Evolutionary conservation across 805 yeast genomes (phyloP).

Genomic region (Diddensiella transvaalensis): DNA sequence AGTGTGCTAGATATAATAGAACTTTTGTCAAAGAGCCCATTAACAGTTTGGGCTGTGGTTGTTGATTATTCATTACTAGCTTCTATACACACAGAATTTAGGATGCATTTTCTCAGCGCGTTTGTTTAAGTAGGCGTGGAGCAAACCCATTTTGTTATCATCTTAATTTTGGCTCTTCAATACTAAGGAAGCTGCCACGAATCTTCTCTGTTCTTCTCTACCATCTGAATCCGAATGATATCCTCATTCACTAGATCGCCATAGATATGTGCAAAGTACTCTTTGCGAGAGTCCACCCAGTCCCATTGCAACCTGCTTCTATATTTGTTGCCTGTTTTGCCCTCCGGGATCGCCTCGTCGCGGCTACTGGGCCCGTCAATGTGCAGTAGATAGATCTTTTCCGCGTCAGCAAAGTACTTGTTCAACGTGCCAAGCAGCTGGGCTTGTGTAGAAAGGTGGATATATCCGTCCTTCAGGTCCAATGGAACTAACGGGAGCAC

Average conservation of each 20-base stretch:
- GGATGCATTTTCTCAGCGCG: no score
- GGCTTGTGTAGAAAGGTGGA: conserved; percentile 27
- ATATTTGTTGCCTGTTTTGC: conserved; percentile 26
- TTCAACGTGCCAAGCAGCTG: conserved; percentile 26
- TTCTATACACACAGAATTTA: no score
- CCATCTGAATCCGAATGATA: conserved; percentile 15
- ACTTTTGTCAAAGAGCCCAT: neutral
- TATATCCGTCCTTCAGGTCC: conserved; percentile 29
- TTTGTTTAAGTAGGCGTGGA: no score
- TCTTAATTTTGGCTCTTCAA: no score
- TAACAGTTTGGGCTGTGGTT: no score
- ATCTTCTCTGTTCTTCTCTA: neutral
- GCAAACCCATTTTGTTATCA: no score
- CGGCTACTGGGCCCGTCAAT: conserved; percentile 23
- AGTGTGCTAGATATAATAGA: neutral
- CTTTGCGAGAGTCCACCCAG: conserved; percentile 22
- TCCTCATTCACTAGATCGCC: conserved; percentile 27
- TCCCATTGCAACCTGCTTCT: conserved; percentile 26
- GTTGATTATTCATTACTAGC: no score
- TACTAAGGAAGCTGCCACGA: no score
- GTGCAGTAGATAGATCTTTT: conserved; percentile 21
- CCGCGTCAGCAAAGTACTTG: conserved; percentile 19
- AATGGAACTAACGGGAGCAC: conserved; percentile 25
- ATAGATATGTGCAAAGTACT: conserved; percentile 27
- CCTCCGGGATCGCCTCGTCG: conserved; percentile 18